A percentile compares a stretch with the other conserved stretches of the same genome.
Evolutionary conservation across 148 eudicot genomes (phyloP).

Genomic region (Camellia granthamiana): DNA sequence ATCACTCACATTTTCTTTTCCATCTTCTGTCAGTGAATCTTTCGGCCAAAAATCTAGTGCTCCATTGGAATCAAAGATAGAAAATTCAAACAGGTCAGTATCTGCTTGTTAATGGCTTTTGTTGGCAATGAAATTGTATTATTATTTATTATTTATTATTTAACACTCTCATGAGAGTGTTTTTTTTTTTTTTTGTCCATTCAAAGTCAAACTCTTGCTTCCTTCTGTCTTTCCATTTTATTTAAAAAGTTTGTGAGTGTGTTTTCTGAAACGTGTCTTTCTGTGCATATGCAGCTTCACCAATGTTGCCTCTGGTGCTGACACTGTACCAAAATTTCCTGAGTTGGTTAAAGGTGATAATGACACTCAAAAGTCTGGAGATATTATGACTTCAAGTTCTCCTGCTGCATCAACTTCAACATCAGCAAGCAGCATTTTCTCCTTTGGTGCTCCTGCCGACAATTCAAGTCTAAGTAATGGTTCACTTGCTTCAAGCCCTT

Average conservation of each 20-base stretch:
- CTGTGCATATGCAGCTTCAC: slow-evolving; percentile 30
- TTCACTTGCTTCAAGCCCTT: slow-evolving; percentile 24
- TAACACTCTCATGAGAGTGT: neutral
- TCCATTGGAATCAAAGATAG: slow-evolving; percentile 25
- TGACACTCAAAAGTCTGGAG: slow-evolving; percentile 19
- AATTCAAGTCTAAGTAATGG: slow-evolving; percentile 30
- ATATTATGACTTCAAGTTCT: slow-evolving; percentile 14
- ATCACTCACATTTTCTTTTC: slow-evolving; percentile 23
- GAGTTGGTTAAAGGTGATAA: slow-evolving; percentile 29
- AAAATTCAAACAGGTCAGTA: slow-evolving; percentile 49
- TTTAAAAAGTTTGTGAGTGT: neutral
- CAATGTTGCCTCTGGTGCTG: slow-evolving; percentile 27
- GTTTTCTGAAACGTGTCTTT: neutral
- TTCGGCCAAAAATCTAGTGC: slow-evolving; percentile 11
- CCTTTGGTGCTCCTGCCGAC: slow-evolving; percentile 26
- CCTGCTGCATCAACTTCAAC: slow-evolving; percentile 23
- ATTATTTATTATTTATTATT: neutral
- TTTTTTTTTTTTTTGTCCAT: neutral
- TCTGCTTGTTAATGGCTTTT: neutral
- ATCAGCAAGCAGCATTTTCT: slow-evolving; percentile 20
- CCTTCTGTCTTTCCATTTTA: neutral
- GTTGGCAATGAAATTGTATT: neutral
- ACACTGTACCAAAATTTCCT: slow-evolving; percentile 17
- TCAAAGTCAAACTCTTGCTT: neutral
- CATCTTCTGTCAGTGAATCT: slow-evolving; percentile 30